Evolutionary conservation across 1,284 basidiomycete genomes (phyloP).

Genomic region (Pseudozyma tsukubaensis): DNA sequence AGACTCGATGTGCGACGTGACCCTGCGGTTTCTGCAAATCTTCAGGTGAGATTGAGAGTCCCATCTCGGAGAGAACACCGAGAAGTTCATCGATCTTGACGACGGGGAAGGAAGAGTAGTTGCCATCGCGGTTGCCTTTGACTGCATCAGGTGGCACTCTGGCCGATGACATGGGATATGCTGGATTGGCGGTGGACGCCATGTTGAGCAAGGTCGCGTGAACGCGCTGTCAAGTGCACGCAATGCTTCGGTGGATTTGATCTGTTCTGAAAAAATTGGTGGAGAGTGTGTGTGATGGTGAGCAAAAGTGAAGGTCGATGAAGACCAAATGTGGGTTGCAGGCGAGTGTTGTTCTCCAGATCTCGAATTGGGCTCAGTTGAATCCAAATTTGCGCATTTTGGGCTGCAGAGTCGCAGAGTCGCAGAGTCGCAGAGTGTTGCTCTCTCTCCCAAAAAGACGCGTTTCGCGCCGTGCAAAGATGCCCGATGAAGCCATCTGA

Average conservation of each 20-base stretch:
- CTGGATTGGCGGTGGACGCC: constrained; percentile 38
- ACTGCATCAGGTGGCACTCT: constrained; percentile 40
- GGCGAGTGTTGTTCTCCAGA: constrained; percentile 17
- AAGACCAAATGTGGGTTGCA: constrained; percentile 7
- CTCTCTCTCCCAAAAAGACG: constrained; percentile 26
- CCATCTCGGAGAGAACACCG: constrained; percentile 60
- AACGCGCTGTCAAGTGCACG: background rate
- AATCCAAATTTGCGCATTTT: constrained; percentile 1
- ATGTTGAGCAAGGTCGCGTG: constrained; percentile 9
- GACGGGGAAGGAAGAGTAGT: constrained; percentile 63
- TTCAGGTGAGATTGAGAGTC: constrained; percentile 52
- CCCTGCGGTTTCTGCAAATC: constrained; percentile 59
- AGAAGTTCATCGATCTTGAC: constrained; percentile 59
- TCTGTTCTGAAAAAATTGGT: constrained; percentile 3
- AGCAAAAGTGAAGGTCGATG: background rate
- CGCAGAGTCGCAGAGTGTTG: constrained; percentile 21
- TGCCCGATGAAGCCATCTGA: background rate
- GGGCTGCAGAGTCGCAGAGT: background rate
- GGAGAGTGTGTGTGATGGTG: constrained; percentile 4
- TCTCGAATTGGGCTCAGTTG: background rate
- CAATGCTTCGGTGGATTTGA: background rate
- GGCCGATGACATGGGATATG: constrained; percentile 43
- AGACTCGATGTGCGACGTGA: constrained; percentile 53
- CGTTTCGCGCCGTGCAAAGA: constrained; percentile 30
- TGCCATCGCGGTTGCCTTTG: constrained; percentile 47